Conservation (phyloP, 192 early-diverging fungal species). For the Kappamyces sp. region DNA sequence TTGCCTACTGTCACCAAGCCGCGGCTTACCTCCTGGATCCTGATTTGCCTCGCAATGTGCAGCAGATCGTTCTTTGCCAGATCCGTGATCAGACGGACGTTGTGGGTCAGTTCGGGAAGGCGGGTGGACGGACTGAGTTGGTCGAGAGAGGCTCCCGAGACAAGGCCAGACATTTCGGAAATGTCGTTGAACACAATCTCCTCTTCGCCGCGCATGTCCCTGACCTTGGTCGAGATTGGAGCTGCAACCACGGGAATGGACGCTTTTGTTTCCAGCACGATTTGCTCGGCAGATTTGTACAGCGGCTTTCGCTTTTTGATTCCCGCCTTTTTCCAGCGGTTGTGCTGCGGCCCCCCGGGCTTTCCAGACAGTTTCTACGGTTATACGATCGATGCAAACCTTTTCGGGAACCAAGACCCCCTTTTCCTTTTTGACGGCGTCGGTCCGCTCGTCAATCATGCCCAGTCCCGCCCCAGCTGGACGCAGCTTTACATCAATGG, state of each 20-base stretch:
- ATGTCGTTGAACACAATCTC: conserved; percentile 34
- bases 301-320: conserved; percentile 40
- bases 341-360: conserved; percentile 26
- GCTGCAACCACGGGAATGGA: conserved; percentile 10
- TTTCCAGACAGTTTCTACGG: conserved; percentile 45
- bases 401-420: conserved; percentile 14
- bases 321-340: conserved; percentile 41
- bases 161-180: conserved; percentile 25
- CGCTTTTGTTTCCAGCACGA: conserved; percentile 45
- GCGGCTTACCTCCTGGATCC: conserved; percentile 32
- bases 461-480: conserved; percentile 77
- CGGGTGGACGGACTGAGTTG: conserved; percentile 50
- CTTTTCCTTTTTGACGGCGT: conserved; percentile 50
- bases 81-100: conserved; percentile 67
- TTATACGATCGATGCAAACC: neutral
- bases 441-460: conserved; percentile 74
- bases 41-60: conserved; percentile 50
- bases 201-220: conserved; percentile 78
- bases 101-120: conserved; percentile 72
- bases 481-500: conserved; percentile 81
- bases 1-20: too few species aligned
- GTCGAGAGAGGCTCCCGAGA: conserved; percentile 25
- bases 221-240: conserved; percentile 57
- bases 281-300: conserved; percentile 73
- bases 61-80: conserved; percentile 64